These are phyloP conservation scores for Phialocephala sp. DNA, from an alignment of 2,329 filamentous ascomycete genomes.

Conservation along the genomic window DNA sequence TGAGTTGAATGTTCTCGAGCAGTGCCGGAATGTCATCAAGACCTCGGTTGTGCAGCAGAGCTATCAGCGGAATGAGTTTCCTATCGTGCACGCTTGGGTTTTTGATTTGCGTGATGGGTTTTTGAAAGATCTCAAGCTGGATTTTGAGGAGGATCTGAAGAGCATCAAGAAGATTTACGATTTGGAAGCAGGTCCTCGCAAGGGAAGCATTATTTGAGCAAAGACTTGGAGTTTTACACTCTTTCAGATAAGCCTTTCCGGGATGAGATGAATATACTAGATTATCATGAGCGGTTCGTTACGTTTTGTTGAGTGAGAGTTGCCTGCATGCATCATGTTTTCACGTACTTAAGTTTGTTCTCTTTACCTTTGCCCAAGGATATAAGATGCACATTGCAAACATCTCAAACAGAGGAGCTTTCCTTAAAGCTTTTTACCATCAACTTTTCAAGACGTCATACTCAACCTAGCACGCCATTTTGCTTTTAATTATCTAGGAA, in stretches of 20 bases:
- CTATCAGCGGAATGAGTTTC: slow-evolving; percentile 66
- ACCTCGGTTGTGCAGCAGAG: slow-evolving; percentile 79
- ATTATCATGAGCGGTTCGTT: too few species aligned
- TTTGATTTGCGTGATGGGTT: slow-evolving; percentile 72
- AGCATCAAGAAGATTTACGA: slow-evolving; percentile 71
- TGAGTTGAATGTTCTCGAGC: slow-evolving; percentile 82
- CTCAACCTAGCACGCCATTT: too few species aligned
- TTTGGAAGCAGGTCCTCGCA: slow-evolving; percentile 40
- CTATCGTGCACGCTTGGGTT: slow-evolving; percentile 76
- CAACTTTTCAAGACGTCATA: too few species aligned
- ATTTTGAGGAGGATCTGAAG: slow-evolving; percentile 61
- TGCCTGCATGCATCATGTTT: too few species aligned
- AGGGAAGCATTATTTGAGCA: not conserved
- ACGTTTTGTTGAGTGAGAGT: too few species aligned
- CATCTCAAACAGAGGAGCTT: too few species aligned
- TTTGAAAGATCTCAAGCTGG: slow-evolving; percentile 67
- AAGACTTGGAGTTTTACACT: not conserved
- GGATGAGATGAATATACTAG: too few species aligned
- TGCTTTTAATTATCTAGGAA: too few species aligned
- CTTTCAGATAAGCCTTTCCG: not conserved
- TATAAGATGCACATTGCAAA: too few species aligned
- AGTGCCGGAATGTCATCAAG: slow-evolving; percentile 79
- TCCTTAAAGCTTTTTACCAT: too few species aligned
- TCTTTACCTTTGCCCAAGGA: too few species aligned
- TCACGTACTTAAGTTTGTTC: too few species aligned